Percentiles rank a stretch among this genome's conserved stretches.
These are phyloP conservation scores for Ceratobasidium sp. DNA, from an alignment of 1,284 basidiomycete species.

Conservation along the genomic window DNA sequence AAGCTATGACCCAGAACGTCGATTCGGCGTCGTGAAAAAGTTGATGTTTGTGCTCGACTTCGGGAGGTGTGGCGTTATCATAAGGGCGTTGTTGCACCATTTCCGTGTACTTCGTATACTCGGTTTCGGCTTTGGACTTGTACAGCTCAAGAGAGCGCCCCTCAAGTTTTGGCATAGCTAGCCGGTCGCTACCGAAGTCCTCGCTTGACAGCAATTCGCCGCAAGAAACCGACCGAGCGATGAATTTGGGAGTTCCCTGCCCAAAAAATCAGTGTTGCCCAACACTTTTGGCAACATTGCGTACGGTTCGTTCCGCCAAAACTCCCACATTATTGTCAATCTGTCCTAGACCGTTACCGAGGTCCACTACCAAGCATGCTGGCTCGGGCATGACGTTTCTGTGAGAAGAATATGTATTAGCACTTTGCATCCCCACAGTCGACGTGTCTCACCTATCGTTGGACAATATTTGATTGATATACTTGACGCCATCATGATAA, in stretches of 20 bases:
- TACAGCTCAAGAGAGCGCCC: not conserved
- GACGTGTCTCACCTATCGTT: not conserved
- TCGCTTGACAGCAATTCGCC: not conserved
- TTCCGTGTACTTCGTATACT: not conserved
- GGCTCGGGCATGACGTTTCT: not conserved
- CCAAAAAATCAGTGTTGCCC: no score
- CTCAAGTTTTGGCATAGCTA: not conserved
- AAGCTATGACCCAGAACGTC: not conserved
- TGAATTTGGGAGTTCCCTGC: constrained; percentile 16
- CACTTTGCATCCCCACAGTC: not conserved
- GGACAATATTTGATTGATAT: constrained; percentile 6
- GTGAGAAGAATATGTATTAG: no score
- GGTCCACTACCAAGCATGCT: constrained; percentile 3
- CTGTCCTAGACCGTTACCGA: not conserved
- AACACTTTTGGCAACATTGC: not conserved
- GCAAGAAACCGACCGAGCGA: not conserved
- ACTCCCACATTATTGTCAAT: not conserved
- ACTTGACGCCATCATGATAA: not conserved
- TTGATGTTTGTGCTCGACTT: not conserved
- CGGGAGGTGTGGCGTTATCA: no score
- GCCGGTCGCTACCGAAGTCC: no score
- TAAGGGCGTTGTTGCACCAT: no score
- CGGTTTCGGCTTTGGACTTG: not conserved
- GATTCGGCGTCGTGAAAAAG: constrained; percentile 19
- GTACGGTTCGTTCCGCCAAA: not conserved